A percentile compares a stretch with the other conserved stretches of the same genome.
phyloP scores from a whole-genome alignment of 1,284 basidiomycete genomes.

The Rhodotorula sp. region DNA sequence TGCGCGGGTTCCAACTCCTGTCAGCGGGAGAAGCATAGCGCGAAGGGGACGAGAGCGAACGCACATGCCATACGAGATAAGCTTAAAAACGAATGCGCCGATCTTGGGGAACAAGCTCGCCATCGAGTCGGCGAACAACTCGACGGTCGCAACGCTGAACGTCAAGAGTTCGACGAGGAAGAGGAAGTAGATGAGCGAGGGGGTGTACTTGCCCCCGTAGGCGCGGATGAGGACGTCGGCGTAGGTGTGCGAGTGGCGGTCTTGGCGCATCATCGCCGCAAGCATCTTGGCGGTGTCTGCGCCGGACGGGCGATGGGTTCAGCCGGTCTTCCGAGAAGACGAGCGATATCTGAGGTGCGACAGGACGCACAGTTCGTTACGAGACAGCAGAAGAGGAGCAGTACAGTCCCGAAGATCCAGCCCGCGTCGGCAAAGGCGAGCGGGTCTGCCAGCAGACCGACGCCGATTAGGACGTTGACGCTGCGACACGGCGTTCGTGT shows the following conservation, averaged over 20 bases:
- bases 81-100: constrained; percentile 70
- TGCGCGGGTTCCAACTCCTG: constrained; percentile 45
- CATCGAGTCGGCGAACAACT: constrained; percentile 81
- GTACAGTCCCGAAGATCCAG: constrained; percentile 71
- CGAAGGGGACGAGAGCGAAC: constrained; percentile 41
- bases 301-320: not conserved
- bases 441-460: constrained; percentile 86
- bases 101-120: constrained; percentile 67
- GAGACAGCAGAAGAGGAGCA: constrained; percentile 74
- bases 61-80: constrained; percentile 70
- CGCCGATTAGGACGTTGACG: constrained; percentile 55
- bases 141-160: constrained; percentile 68
- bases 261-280: constrained; percentile 68
- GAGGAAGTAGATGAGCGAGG: constrained; percentile 65
- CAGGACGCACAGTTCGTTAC: constrained; percentile 82
- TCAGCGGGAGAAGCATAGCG: not conserved
- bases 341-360: not conserved
- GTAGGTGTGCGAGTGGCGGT: constrained; percentile 73
- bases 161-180: constrained; percentile 50
- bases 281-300: constrained; percentile 73
- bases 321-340: not conserved
- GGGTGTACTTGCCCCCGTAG: constrained; percentile 67
- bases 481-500: not conserved
- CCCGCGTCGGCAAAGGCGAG: constrained; percentile 83
- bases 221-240: constrained; percentile 84